Evolutionary conservation across 2,329 filamentous ascomycete genomes (phyloP), one percentile per base, ranked within the genome.

Genomic region (Periglandula ipomoeae): DNA sequence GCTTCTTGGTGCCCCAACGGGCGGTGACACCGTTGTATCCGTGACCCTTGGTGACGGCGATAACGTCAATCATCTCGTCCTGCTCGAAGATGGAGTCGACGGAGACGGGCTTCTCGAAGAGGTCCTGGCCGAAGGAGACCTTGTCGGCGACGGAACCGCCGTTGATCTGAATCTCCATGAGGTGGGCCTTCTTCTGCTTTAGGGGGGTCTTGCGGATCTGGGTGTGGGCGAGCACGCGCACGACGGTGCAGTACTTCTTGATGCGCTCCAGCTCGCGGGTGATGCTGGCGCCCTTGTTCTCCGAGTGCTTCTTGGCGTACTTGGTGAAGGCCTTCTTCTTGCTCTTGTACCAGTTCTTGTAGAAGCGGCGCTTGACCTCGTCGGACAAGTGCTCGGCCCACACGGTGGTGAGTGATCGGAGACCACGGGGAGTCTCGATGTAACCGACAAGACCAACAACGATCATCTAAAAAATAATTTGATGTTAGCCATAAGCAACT

Each of bases 291-390:
- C 89, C 90, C 75, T 74, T 87, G 79, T 76, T 85, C 81, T 97
- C 91, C 58, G 91, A 89, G 85, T 97, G 89, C 85, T 95, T 91
- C 89, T 97, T 98, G 81, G 93, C 89, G 79, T 98, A 98, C 82
- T 95, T 96, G 82, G 93, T 98, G 82, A 98, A 98, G 56, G 93
- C 93, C 91, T 98, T 98, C 89, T 96, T 97, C 90, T 98, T 98
- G 83, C 84, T 89, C 87, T 95, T 95, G 87, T 98, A 98, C 93
- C 93, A 98, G 87, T 98, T 98, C 89, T 97, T 97, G 88, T 98
- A 98, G 89, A 98, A 98, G 71, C 93, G 88, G 69, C 93, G 88
- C 86, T 95, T 95, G 75, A 98, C 71, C 79, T 97, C 93, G 75
- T 98, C 93, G 76, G 87, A 88, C 75, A 98, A 76, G 75, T 98